Evolutionary conservation across 352 stramenopile species (phyloP), one percentile per base, ranked within the genome.

Genomic region (Lagenidium giganteum): DNA sequence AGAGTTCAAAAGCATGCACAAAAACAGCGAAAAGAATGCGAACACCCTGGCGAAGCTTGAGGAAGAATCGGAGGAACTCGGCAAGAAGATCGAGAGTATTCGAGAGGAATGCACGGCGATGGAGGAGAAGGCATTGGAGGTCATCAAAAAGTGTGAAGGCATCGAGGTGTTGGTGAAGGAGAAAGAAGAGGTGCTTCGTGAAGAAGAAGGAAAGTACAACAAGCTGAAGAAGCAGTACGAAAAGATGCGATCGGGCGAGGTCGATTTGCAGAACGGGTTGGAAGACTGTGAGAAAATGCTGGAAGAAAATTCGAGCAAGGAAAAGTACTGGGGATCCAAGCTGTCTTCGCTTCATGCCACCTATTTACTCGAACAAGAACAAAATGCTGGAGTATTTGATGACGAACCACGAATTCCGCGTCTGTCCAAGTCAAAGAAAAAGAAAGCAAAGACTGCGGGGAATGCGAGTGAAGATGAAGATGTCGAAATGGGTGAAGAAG

Each of bases 271-370:
- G 32, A 95, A 92, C 23, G 87, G 96, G 49, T 59, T 98, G 28
- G 93, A 98, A 42, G 80, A 95, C 44, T 93, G 95, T 40, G 83
- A 93, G 25, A 96, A 97, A 53, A 81, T 93, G 50, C 66, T 98
- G 12, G 82, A 95, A 39, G 93, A 98, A 49, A 95, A 90, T 48
- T 60, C 83, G 8, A 95, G 88, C 54, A 97, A 96, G 57, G 75
- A 87, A 24, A 67, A 61, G 28, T 91, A 96, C 63, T 94, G 84
- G 82, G 66, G 70, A 23, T 76, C 59, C 16, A 87, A 93, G 65
- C 59, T 93, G 9, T 66, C 69, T 17, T 70, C 74, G 38, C 57
- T 95, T 0, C 71, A 92, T 28, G 54, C 61, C 11, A 58, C 67
- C 6, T 88, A 83, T 33, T 30, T 70, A 3, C 42, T 67, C 27